These are phyloP conservation scores for Fusarium citri DNA, from an alignment of 2,329 filamentous ascomycete genomes.

Conservation along the genomic window DNA sequence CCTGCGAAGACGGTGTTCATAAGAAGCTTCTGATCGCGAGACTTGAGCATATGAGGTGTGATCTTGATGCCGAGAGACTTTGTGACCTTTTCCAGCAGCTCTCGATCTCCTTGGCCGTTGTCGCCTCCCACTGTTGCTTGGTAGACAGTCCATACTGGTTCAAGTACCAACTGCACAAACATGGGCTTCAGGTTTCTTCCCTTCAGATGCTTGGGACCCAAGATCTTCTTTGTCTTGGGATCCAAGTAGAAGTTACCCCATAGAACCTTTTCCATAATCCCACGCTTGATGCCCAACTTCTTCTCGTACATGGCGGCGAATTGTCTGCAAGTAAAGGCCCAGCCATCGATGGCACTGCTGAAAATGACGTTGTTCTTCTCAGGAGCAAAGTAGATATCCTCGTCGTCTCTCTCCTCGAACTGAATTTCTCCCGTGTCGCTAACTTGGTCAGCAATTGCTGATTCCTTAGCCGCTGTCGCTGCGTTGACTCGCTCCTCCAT, in stretches of 20 bases:
- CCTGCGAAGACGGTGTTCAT: conserved; percentile 87
- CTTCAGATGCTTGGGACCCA: conserved; percentile 92
- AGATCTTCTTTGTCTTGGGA: conserved; percentile 93
- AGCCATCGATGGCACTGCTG: conserved; percentile 97
- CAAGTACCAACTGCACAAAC: conserved; percentile 96
- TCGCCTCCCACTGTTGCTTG: conserved; percentile 87
- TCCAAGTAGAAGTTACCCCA: conserved; percentile 98
- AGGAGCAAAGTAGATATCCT: conserved; percentile 97
- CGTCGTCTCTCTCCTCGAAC: conserved; percentile 93
- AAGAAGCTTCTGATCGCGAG: conserved; percentile 84
- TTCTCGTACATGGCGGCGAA: conserved; percentile 95
- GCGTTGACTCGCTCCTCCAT: conserved; percentile 88
- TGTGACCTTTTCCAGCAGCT: conserved; percentile 90
- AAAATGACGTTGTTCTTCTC: conserved; percentile 99
- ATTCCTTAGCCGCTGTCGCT: conserved; percentile 72
- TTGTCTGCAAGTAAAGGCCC: conserved; percentile 96
- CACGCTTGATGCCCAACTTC: conserved; percentile 94
- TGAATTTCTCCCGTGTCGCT: conserved; percentile 69
- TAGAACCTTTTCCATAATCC: conserved; percentile 88
- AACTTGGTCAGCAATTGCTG: conserved; percentile 58
- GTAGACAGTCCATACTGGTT: conserved; percentile 97
- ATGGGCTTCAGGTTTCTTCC: conserved; percentile 92
- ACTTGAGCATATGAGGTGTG: conserved; percentile 84
- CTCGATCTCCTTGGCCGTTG: conserved; percentile 84
- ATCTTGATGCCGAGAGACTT: conserved; percentile 89